Percentiles rank a stretch among this genome's conserved stretches.
Evolutionary conservation across 768 basidiomycete genomes (phyloP).

Genomic region (Lentinus tigrinus): DNA sequence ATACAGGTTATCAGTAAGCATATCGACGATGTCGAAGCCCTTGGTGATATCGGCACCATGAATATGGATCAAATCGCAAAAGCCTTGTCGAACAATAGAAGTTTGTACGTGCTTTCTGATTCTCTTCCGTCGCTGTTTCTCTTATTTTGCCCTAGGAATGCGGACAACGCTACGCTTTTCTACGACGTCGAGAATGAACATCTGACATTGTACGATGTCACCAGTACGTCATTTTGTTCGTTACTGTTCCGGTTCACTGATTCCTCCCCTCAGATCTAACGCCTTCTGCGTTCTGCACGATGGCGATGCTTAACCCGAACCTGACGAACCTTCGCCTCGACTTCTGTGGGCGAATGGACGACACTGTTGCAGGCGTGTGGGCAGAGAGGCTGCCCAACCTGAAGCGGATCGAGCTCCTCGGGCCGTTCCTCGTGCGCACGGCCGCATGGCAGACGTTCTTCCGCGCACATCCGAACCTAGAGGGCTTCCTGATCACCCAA

Average conservation of each 20-base stretch:
- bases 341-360: conserved; percentile 81
- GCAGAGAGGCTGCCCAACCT: conserved; percentile 63
- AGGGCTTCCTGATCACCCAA: conserved; percentile 78
- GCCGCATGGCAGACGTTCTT: conserved; percentile 78
- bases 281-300: conserved; percentile 62
- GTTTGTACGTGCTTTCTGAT: conserved; percentile 55
- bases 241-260: neutral
- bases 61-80: conserved; percentile 86
- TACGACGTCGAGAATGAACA: conserved; percentile 69
- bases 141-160: neutral
- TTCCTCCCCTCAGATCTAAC: conserved; percentile 51
- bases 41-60: conserved; percentile 83
- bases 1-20: conserved; percentile 77
- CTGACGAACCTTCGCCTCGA: conserved; percentile 78
- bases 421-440: conserved; percentile 80
- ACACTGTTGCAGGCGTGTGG: conserved; percentile 58
- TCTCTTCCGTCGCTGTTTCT: neutral
- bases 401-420: conserved; percentile 74
- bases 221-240: conserved; percentile 53
- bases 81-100: conserved; percentile 76
- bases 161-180: conserved; percentile 79
- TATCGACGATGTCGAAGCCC: conserved; percentile 85
- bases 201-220: conserved; percentile 84
- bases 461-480: conserved; percentile 56
- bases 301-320: conserved; percentile 82